phyloP scores from a whole-genome alignment of 352 stramenopile genomes.

The Pythium folliculosum region DNA sequence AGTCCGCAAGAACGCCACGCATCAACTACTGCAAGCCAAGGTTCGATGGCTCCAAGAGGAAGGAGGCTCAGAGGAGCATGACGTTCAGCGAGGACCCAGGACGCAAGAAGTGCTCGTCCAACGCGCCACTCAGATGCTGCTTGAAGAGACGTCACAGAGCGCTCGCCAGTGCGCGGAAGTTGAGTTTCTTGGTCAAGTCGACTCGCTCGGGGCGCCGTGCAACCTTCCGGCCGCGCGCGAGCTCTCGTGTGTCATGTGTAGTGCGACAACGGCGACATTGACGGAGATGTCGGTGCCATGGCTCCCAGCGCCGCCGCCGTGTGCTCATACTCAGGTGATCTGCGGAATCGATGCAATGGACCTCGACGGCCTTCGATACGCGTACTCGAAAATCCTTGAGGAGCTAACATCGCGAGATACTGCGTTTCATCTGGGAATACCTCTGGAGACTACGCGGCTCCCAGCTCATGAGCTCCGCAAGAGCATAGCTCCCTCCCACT shows the following conservation, averaged over 20 bases:
- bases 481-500: no score
- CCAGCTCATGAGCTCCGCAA: no score
- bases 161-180: not conserved
- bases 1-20: conserved; percentile 20
- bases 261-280: not conserved
- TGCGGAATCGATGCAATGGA: not conserved
- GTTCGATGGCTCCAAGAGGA: conserved; percentile 6
- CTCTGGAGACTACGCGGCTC: no score
- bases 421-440: no score
- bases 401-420: not conserved
- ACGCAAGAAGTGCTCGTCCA: conserved; percentile 12
- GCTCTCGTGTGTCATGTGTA: conserved; percentile 17
- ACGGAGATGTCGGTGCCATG: not conserved
- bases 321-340: not conserved
- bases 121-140: conserved; percentile 2
- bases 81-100: not conserved
- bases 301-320: not conserved
- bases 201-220: no score
- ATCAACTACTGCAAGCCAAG: conserved; percentile 15
- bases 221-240: no score
- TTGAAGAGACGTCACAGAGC: conserved; percentile 1
- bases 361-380: not conserved
- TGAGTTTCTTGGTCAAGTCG: conserved; percentile 2
- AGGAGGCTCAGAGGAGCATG: not conserved
- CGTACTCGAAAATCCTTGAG: not conserved